phyloP scores from a whole-genome alignment of 176 grass and related monocot genomes.

The Chloris gayana region DNA sequence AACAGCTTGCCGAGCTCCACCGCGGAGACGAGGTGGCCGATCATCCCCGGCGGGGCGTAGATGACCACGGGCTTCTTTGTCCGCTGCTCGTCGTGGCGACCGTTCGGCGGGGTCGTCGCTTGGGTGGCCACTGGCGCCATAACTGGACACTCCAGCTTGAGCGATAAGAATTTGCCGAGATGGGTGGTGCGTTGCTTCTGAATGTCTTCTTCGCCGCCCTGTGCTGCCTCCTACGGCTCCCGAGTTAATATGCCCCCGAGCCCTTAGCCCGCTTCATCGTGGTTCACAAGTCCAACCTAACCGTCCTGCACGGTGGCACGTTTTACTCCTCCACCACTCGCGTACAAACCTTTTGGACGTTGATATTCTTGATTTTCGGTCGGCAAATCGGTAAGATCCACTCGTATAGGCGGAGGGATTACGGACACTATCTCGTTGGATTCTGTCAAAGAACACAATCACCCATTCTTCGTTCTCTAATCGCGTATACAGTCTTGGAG shows the following conservation, averaged over 20 bases:
- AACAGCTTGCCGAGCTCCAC: constrained; percentile 52
- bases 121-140: neutral
- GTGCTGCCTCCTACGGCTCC: neutral
- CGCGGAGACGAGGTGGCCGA: constrained; percentile 45
- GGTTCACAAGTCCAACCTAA: constrained; percentile 1
- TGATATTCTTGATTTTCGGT: neutral
- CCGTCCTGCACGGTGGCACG: neutral
- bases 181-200: neutral
- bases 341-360: too few species aligned
- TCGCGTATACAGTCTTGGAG: neutral
- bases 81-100: neutral
- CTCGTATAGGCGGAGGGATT: neutral
- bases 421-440: neutral
- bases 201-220: too few species aligned
- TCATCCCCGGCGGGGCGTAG: constrained; percentile 35
- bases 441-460: neutral
- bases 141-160: neutral
- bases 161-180: neutral
- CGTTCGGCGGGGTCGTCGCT: neutral
- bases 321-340: neutral
- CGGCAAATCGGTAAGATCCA: neutral
- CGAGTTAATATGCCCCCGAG: neutral
- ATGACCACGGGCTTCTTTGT: constrained; percentile 50
- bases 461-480: neutral
- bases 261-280: neutral